These are phyloP conservation scores for Knufia fluminis DNA, from an alignment of 2,329 filamentous ascomycete genomes.

Conservation along the genomic window DNA sequence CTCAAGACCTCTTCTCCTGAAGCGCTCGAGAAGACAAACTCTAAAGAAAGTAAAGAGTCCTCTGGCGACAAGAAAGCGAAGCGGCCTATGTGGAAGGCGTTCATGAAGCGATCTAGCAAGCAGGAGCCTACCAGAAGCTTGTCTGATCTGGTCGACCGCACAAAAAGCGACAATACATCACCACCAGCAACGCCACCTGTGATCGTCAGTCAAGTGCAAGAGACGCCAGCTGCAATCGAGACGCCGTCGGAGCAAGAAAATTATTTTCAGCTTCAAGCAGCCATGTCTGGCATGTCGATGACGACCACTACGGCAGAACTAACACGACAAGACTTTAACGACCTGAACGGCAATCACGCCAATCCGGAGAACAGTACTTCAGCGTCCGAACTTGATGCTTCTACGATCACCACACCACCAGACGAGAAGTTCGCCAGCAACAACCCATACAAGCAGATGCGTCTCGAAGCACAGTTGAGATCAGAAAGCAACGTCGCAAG, in stretches of 20 bases:
- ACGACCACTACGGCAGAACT: neutral
- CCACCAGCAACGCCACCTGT: neutral
- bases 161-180: neutral
- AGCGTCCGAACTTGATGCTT: neutral
- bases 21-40: neutral
- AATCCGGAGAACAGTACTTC: neutral
- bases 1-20: neutral
- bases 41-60: neutral
- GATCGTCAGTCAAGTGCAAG: neutral
- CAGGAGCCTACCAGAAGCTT: neutral
- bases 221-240: neutral
- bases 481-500: constrained; percentile 1
- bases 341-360: neutral
- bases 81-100: neutral
- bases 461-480: neutral
- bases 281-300: neutral
- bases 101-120: constrained; percentile 2
- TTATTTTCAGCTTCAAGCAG: neutral
- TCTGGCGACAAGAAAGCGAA: neutral
- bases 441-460: constrained; percentile 2
- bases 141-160: neutral
- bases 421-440: neutral
- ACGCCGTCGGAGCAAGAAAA: neutral
- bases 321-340: neutral
- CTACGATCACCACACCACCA: neutral